A percentile compares a stretch with the other conserved stretches of the same genome.
phyloP scores from a whole-genome alignment of 345 rosid species.

The Physaria fendleri region DNA sequence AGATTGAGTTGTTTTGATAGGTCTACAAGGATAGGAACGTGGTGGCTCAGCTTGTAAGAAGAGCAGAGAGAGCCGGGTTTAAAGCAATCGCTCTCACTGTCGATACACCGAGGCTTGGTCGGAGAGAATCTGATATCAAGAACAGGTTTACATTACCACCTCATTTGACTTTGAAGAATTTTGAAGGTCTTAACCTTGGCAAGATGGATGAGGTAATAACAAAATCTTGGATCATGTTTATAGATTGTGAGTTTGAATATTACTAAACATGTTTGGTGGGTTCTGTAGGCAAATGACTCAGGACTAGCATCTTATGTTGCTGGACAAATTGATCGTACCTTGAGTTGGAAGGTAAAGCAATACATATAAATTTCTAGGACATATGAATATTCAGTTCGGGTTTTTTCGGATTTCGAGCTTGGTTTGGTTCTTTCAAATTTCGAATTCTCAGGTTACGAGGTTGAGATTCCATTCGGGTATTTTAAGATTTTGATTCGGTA shows the following conservation, averaged over 20 bases:
- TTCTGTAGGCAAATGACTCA: constrained; percentile 54
- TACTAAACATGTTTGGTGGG: background rate
- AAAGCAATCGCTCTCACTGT: constrained; percentile 90
- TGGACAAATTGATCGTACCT: constrained; percentile 69
- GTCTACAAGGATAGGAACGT: constrained; percentile 65
- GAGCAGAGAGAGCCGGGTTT: constrained; percentile 83
- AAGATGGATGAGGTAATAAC: constrained; percentile 59
- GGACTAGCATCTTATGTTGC: constrained; percentile 81
- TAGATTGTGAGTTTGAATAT: background rate
- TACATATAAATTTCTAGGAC: no score
- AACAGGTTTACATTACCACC: constrained; percentile 73
- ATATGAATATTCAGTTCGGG: no score
- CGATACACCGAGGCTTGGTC: constrained; percentile 78
- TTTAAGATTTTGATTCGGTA: no score
- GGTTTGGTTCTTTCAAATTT: no score
- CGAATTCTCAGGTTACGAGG: no score
- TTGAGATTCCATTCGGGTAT: no score
- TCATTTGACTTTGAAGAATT: constrained; percentile 73
- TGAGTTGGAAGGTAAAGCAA: constrained; percentile 71
- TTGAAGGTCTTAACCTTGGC: constrained; percentile 80
- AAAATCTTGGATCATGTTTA: background rate
- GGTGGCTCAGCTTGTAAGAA: constrained; percentile 68
- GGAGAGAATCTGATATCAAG: constrained; percentile 51
- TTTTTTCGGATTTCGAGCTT: no score
- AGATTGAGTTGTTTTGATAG: constrained; percentile 23